phyloP scores from a whole-genome alignment of 257 asterid species.

The Datura wrightii region DNA sequence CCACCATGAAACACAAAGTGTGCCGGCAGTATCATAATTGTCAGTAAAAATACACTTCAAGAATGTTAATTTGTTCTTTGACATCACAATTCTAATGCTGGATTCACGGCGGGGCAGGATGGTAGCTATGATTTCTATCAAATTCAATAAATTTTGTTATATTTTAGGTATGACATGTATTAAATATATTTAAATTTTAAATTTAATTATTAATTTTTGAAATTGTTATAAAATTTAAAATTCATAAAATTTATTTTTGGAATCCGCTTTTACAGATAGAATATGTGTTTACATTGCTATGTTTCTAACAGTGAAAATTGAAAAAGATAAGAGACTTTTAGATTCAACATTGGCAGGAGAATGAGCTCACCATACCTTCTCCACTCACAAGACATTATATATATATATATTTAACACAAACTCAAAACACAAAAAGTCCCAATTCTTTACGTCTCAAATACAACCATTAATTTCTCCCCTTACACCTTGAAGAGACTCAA shows the following conservation, averaged over 20 bases:
- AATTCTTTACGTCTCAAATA: not conserved
- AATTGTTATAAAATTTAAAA: not conserved
- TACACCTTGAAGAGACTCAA: not conserved
- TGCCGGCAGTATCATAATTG: not conserved
- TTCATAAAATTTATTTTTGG: no score
- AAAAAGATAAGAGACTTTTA: no score
- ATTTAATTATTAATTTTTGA: not conserved
- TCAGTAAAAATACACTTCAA: not conserved
- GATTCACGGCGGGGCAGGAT: not conserved
- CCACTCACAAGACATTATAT: not conserved
- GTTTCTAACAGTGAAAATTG: not conserved
- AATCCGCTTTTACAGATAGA: no score
- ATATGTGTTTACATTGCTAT: not conserved
- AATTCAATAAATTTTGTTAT: not conserved
- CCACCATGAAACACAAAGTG: not conserved
- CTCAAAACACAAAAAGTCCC: slow-evolving; percentile 15
- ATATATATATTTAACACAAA: not conserved
- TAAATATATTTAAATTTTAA: not conserved
- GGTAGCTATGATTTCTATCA: not conserved
- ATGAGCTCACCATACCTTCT: slow-evolving; percentile 17
- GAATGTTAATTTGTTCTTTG: not conserved
- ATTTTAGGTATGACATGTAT: no score
- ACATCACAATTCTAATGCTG: not conserved
- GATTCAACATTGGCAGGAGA: not conserved
- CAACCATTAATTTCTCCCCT: slow-evolving; percentile 3